phyloP scores from a whole-genome alignment of 2,329 filamentous ascomycete species.

The Arachnopeziza araneosa region DNA sequence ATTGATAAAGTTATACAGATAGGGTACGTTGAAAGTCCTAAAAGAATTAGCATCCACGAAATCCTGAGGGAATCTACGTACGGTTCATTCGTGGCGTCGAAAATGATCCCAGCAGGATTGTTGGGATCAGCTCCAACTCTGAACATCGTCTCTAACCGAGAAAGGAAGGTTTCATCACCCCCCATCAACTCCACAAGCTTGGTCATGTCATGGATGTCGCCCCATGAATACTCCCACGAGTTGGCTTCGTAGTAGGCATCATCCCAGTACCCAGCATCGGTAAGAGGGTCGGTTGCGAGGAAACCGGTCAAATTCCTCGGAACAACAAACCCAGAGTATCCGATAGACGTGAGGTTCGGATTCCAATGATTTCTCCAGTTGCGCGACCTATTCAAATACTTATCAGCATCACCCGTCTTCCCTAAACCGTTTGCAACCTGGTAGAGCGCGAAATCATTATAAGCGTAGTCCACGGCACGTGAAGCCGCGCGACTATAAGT shows the following conservation, averaged over 20 bases:
- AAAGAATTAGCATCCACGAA: background rate
- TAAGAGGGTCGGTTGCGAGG: constrained; percentile 41
- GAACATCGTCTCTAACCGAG: constrained; percentile 48
- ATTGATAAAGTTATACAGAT: constrained; percentile 62
- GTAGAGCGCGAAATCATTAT: constrained; percentile 62
- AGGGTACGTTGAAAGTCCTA: constrained; percentile 54
- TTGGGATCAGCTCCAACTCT: constrained; percentile 36
- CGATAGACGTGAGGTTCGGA: constrained; percentile 47
- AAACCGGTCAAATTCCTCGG: constrained; percentile 47
- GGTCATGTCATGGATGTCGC: constrained; percentile 48
- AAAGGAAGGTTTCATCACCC: constrained; percentile 42
- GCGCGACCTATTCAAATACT: constrained; percentile 56
- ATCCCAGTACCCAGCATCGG: constrained; percentile 47
- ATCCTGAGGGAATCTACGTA: constrained; percentile 3
- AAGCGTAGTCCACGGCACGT: constrained; percentile 60
- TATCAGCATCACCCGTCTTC: constrained; percentile 44
- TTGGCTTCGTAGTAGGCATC: constrained; percentile 46
- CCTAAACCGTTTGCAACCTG: constrained; percentile 51
- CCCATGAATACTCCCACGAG: constrained; percentile 48
- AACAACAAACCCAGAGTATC: constrained; percentile 61
- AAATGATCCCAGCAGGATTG: constrained; percentile 49
- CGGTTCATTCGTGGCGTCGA: constrained; percentile 43
- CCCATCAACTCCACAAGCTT: constrained; percentile 42
- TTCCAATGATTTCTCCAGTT: constrained; percentile 75
- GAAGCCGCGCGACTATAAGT: constrained; percentile 55